Base-by-base conservation (phyloP, 192 early-diverging fungal species). In the Backusella macrospora region DNA sequence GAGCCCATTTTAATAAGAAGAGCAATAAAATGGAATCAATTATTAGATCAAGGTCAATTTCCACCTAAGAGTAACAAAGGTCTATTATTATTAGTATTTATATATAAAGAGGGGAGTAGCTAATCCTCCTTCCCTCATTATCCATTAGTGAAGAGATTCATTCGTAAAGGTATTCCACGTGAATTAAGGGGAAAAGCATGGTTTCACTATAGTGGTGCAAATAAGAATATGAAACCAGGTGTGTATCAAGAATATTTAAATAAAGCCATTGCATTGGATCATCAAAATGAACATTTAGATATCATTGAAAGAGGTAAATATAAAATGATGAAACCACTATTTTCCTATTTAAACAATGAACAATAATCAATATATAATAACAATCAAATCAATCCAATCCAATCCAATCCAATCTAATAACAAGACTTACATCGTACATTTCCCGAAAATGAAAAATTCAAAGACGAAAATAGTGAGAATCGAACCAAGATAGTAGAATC, bases 371-470 rank as follows among this genome's bases (percentile, higher is more conserved):
- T 55, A 18, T n/a, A 21, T 42, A 66, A 39, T 6, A n/a, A 62
- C 9, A 62, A 49, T n/a, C 14, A 37, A 12, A 40, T 64, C 38
- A 14, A 29, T 55, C 23, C n/a, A n/a, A 13, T 15, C 3, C 5
- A 26, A n/a, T 3, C 16, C 9, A 40, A 59, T 12, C 38, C 21
- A 37, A 3, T 23, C 6, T 47, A 23, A 48, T 49, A 21, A 18
- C 23, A 70, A 92, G 93, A 95, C 78, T 75, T 95, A 13, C 89
- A 93, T 71, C 84, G 94, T 21, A 95, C 94, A 0, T 95, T 94
- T 76, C 94, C 94, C 2, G 90, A 94, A 73, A 95, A 95, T 70
- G 82, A 83, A 18, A 84, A 87, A 68, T 93, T 95, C 76, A 87
- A 86, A 75, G 78, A 85, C 1, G 69, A 78, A 8, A 72, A 77